Conservation (phyloP, 108 stramenopile genomes). For the Conticribra weissflogii region DNA sequence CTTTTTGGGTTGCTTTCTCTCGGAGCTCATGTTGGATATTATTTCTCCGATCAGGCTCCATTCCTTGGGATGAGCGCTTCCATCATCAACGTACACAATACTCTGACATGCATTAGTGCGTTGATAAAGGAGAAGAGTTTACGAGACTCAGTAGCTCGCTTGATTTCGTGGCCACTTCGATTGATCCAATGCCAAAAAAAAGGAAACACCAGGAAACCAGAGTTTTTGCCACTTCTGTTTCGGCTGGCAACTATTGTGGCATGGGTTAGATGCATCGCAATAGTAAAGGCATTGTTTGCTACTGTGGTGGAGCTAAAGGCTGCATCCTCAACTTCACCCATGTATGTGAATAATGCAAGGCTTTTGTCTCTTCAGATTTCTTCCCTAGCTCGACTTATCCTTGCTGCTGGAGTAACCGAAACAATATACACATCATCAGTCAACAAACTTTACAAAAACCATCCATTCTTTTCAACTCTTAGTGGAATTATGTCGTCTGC, state of each 20-base stretch:
- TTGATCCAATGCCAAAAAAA: constrained; percentile 3
- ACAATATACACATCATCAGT: constrained; percentile 4
- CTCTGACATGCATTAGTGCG: constrained; percentile 23
- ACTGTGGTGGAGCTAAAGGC: constrained; percentile 7
- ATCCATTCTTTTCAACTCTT: constrained; percentile 32
- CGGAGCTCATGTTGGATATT: constrained; percentile 21
- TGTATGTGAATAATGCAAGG: constrained; percentile 26
- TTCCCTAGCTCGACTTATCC: constrained; percentile 31
- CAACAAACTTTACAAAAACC: constrained; percentile 3
- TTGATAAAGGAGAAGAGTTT: constrained; percentile 23
- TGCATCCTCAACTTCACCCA: not conserved
- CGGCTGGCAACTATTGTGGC: constrained; percentile 17
- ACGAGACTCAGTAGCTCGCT: not conserved
- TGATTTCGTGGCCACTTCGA: constrained; percentile 16
- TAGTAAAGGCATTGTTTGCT: constrained; percentile 3
- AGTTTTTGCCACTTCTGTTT: constrained; percentile 15
- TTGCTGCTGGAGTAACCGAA: constrained; percentile 29
- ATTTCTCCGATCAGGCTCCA: constrained; percentile 26
- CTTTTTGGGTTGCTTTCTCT: constrained; percentile 24
- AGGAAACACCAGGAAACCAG: constrained; percentile 1
- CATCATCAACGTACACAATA: constrained; percentile 37
- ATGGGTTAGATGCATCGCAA: constrained; percentile 37
- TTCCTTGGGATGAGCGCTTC: constrained; percentile 40
- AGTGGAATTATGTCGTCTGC: constrained; percentile 21
- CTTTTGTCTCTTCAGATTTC: constrained; percentile 32